phyloP scores from a whole-genome alignment of 202 grass and related monocot genomes.

The Sporobolus alterniflorus region DNA sequence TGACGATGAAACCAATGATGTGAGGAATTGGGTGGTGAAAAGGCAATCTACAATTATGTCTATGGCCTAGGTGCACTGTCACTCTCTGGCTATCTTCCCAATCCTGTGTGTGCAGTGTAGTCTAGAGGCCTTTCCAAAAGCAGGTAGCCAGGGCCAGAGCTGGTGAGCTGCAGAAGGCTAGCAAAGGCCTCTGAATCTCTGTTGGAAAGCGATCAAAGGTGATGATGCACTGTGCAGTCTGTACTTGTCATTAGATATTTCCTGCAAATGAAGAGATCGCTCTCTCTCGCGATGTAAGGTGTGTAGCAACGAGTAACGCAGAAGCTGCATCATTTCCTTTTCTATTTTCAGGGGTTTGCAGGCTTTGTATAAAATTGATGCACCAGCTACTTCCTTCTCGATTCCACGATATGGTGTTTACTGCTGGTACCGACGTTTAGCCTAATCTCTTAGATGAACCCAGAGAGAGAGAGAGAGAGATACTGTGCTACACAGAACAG shows the following conservation, averaged over 20 bases:
- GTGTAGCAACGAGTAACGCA: background rate
- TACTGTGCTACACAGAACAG: too few species aligned
- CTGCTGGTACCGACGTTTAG: too few species aligned
- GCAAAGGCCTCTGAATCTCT: conserved; percentile 8
- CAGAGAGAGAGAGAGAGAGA: too few species aligned
- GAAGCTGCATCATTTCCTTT: background rate
- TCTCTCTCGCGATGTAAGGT: background rate
- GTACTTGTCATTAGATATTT: conserved; percentile 30
- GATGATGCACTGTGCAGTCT: background rate
- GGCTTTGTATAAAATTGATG: too few species aligned
- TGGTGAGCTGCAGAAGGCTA: conserved; percentile 24
- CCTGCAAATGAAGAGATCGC: background rate
- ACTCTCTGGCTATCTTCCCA: background rate
- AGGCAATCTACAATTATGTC: too few species aligned
- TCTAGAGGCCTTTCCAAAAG: conserved; percentile 22
- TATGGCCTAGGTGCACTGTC: background rate
- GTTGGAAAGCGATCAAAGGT: conserved; percentile 20
- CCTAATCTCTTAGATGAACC: too few species aligned
- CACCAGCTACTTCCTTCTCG: too few species aligned
- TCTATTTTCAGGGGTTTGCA: background rate
- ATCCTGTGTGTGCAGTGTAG: conserved; percentile 2
- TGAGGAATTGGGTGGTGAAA: background rate
- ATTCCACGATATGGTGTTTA: too few species aligned
- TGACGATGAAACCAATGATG: conserved; percentile 8
- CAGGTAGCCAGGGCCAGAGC: conserved; percentile 19